Percentiles rank a stretch among this genome's conserved stretches.
Conservation (phyloP, 805 yeast genomes). For the Candida cerambycidarum region DNA sequence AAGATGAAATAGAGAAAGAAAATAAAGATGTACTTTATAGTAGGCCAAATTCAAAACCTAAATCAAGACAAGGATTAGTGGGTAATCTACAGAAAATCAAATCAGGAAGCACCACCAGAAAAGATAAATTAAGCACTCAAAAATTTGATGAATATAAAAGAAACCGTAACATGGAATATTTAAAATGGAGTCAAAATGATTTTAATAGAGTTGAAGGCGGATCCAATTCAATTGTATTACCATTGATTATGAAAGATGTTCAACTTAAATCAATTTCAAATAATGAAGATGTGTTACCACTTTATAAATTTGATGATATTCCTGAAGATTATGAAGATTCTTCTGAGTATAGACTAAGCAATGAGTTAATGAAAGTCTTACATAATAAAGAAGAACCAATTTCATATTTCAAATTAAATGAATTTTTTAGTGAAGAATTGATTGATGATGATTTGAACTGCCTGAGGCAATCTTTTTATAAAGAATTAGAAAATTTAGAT, state of each 20-base stretch:
- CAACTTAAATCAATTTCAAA: neutral
- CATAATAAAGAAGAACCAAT: slow-evolving; percentile 7
- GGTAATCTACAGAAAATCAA: too few relatives aligned
- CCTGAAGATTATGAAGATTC: neutral
- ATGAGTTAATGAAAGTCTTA: neutral
- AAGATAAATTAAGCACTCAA: neutral
- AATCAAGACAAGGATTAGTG: too few relatives aligned
- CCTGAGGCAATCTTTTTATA: slow-evolving; percentile 4
- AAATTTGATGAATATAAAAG: neutral
- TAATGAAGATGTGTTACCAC: too few relatives aligned
- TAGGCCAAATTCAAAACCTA: too few relatives aligned
- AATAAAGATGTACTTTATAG: too few relatives aligned
- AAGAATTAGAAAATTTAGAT: slow-evolving; percentile 2
- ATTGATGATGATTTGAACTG: neutral
- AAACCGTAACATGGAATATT: neutral
- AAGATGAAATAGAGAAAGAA: slow-evolving; percentile 4
- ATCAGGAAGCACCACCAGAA: too few relatives aligned
- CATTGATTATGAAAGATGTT: slow-evolving; percentile 1
- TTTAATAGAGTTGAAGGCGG: neutral
- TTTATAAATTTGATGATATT: neutral
- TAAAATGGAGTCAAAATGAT: neutral
- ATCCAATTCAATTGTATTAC: neutral
- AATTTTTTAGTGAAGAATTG: neutral
- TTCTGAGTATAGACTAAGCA: neutral
- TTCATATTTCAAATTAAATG: slow-evolving; percentile 3